A percentile compares a stretch with the other conserved stretches of the same genome.
These are phyloP conservation scores for Colletotrichum zoysiae DNA, from an alignment of 2,329 filamentous ascomycete species.

Conservation along the genomic window DNA sequence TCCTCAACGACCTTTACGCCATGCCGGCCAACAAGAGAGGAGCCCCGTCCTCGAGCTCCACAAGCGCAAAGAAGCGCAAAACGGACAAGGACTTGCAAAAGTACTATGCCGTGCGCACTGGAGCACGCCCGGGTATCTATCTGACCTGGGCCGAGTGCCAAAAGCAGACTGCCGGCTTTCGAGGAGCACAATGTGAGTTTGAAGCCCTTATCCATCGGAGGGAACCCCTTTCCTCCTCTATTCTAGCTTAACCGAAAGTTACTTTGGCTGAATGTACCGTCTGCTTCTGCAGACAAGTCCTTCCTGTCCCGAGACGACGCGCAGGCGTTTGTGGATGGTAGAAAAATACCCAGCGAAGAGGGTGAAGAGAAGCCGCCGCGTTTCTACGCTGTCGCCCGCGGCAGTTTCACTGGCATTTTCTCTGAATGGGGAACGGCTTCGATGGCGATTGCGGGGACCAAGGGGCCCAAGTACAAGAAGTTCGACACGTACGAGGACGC, in stretches of 20 bases:
- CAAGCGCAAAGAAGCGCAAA: conserved; percentile 61
- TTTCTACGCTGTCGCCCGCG: conserved; percentile 73
- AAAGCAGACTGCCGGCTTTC: conserved; percentile 70
- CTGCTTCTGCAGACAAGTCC: conserved; percentile 74
- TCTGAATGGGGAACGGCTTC: conserved; percentile 77
- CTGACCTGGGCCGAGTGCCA: conserved; percentile 71
- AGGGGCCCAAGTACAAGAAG: conserved; percentile 77
- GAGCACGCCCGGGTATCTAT: conserved; percentile 62
- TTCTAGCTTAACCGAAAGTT: not conserved
- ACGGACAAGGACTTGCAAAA: conserved; percentile 61
- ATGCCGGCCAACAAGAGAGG: conserved; percentile 40
- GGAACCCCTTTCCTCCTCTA: not conserved
- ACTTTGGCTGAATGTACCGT: conserved; percentile 1
- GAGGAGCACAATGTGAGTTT: conserved; percentile 75
- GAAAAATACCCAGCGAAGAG: conserved; percentile 56
- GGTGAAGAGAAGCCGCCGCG: conserved; percentile 56
- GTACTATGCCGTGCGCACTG: conserved; percentile 73
- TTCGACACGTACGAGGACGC: conserved; percentile 79
- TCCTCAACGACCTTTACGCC: conserved; percentile 18
- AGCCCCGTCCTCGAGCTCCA: conserved; percentile 19
- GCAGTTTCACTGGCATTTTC: conserved; percentile 70
- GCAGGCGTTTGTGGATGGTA: conserved; percentile 79
- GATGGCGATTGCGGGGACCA: conserved; percentile 79
- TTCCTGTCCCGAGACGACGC: conserved; percentile 82
- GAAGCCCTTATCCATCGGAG: not conserved